Conservation (phyloP, 768 basidiomycete genomes). For the Pleurotus salmoneostramineus region DNA sequence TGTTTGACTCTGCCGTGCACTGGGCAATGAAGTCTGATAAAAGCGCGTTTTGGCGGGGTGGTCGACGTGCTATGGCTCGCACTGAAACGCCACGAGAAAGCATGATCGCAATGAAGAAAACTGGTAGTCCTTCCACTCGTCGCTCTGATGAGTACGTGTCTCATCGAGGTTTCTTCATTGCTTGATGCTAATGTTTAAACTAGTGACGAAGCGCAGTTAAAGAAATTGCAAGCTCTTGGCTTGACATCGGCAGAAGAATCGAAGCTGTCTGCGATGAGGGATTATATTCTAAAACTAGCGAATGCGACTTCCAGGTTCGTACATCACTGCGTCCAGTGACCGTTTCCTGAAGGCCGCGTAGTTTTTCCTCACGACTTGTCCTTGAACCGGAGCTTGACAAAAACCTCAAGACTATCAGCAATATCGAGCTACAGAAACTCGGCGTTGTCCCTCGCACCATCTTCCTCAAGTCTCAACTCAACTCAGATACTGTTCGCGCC, state of each 20-base stretch:
- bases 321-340: not conserved
- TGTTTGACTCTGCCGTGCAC: slow-evolving; percentile 80
- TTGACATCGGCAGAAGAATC: slow-evolving; percentile 79
- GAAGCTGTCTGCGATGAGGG: slow-evolving; percentile 85
- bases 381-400: slow-evolving; percentile 61
- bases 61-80: slow-evolving; percentile 42
- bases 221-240: slow-evolving; percentile 82
- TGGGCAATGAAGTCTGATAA: slow-evolving; percentile 89
- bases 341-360: slow-evolving; percentile 18
- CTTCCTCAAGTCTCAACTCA: slow-evolving; percentile 63
- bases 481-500: slow-evolving; percentile 41
- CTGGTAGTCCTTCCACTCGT: slow-evolving; percentile 39
- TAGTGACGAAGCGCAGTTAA: slow-evolving; percentile 76
- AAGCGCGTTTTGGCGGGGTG: slow-evolving; percentile 72
- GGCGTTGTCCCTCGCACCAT: slow-evolving; percentile 90
- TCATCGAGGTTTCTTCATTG: not conserved
- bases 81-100: slow-evolving; percentile 71
- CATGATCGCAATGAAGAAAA: slow-evolving; percentile 59
- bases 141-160: slow-evolving; percentile 75
- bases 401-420: slow-evolving; percentile 57
- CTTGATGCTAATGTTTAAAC: slow-evolving; percentile 7
- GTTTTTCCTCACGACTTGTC: slow-evolving; percentile 64
- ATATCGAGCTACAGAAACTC: slow-evolving; percentile 81
- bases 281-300: slow-evolving; percentile 84
- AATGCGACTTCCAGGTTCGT: slow-evolving; percentile 71